Evolutionary conservation across 495 filamentous ascomycete species (phyloP).

Genomic region (Parmelia sp.): DNA sequence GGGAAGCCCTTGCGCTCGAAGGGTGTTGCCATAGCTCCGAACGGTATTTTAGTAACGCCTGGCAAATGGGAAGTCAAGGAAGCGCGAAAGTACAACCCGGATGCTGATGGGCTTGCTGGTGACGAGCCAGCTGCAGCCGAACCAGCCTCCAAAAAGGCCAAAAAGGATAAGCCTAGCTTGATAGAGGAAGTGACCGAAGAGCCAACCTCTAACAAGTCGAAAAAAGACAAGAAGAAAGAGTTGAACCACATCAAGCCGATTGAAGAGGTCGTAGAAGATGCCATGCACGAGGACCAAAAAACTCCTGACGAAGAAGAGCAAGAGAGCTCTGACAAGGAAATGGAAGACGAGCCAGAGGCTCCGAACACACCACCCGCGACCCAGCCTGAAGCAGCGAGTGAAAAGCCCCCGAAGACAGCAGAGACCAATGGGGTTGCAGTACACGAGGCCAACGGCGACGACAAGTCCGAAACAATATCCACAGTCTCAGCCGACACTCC

Average conservation of each 20-base stretch:
- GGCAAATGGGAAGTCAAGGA: constrained; percentile 90
- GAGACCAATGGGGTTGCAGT: constrained; percentile 14
- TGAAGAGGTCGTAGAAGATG: constrained; percentile 38
- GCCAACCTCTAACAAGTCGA: constrained; percentile 24
- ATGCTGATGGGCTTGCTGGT: constrained; percentile 77
- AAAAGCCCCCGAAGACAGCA: neutral
- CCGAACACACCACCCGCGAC: constrained; percentile 1
- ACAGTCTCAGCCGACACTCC: constrained; percentile 30
- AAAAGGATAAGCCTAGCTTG: constrained; percentile 47
- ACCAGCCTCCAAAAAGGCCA: constrained; percentile 42
- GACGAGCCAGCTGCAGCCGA: constrained; percentile 56
- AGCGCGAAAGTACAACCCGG: constrained; percentile 89
- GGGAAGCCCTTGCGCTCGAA: constrained; percentile 79
- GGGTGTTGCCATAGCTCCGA: constrained; percentile 68
- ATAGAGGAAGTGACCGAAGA: constrained; percentile 39
- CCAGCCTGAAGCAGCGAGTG: neutral
- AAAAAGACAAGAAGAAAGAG: constrained; percentile 27
- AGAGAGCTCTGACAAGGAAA: constrained; percentile 21
- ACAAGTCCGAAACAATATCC: constrained; percentile 31
- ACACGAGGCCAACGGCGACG: constrained; percentile 29
- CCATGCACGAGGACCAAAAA: constrained; percentile 42
- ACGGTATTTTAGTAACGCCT: constrained; percentile 51
- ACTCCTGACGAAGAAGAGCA: constrained; percentile 45
- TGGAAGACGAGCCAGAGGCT: constrained; percentile 13
- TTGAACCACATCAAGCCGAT: constrained; percentile 35